Evolutionary conservation across 768 basidiomycete species (phyloP).

Genomic region (Agaricus subrufescens): DNA sequence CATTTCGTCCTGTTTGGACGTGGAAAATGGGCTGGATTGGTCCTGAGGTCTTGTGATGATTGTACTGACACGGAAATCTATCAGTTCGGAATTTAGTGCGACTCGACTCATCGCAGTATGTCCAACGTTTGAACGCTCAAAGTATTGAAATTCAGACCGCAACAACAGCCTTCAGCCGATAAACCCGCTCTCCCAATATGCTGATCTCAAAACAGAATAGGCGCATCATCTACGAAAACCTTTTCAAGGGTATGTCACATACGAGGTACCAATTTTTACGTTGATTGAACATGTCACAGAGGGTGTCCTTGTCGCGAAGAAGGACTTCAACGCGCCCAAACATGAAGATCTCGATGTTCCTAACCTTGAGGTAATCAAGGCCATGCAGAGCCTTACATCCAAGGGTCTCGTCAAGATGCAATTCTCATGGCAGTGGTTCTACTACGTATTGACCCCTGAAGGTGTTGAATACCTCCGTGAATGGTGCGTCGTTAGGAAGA

Average conservation of each 20-base stretch:
- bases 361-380: slow-evolving; percentile 69
- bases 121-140: slow-evolving; percentile 6
- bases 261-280: not conserved
- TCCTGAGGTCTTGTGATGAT: slow-evolving; percentile 30
- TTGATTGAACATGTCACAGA: slow-evolving; percentile 43
- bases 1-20: slow-evolving; percentile 21
- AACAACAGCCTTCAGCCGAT: slow-evolving; percentile 26
- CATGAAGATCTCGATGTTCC: slow-evolving; percentile 85
- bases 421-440: slow-evolving; percentile 99
- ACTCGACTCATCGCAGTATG: slow-evolving; percentile 33
- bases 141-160: not conserved
- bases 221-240: slow-evolving; percentile 96
- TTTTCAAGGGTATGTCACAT: slow-evolving; percentile 87
- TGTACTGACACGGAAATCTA: slow-evolving; percentile 20
- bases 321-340: slow-evolving; percentile 96
- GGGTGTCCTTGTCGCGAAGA: slow-evolving; percentile 98
- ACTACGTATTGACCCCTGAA: slow-evolving; percentile 95
- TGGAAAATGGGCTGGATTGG: slow-evolving; percentile 34
- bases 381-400: slow-evolving; percentile 63
- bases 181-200: slow-evolving; percentile 59
- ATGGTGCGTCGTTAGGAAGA: slow-evolving; percentile 40
- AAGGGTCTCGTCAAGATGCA: slow-evolving; percentile 95
- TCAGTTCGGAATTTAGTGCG: slow-evolving; percentile 36
- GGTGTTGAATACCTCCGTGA: slow-evolving; percentile 97
- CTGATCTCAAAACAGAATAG: slow-evolving; percentile 95